Percentiles rank a stretch among this genome's conserved stretches.
These are phyloP conservation scores for Kentomonas sorsogonicus DNA, from an alignment of 208 protist genomes.

Conservation along the genomic window DNA sequence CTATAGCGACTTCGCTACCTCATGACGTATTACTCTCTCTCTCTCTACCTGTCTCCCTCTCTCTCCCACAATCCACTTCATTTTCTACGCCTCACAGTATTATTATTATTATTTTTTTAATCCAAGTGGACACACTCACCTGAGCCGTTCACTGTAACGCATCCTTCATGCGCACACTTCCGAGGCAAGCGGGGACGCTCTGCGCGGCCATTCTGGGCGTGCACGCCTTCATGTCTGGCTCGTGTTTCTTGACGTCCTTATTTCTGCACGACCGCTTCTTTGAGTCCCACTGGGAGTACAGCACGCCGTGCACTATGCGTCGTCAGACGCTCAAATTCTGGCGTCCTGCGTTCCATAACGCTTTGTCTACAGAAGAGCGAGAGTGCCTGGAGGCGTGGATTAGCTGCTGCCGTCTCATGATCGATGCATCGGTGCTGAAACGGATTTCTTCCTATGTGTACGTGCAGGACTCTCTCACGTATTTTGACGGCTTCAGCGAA, in stretches of 20 bases:
- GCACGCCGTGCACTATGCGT: constrained; percentile 30
- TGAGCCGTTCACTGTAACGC: not conserved
- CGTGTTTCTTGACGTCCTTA: constrained; percentile 29
- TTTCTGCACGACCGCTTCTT: constrained; percentile 37
- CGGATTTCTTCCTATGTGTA: constrained; percentile 31
- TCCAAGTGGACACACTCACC: no score
- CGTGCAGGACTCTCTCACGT: constrained; percentile 49
- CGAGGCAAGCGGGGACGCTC: constrained; percentile 12
- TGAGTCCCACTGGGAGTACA: constrained; percentile 58
- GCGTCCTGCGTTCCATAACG: constrained; percentile 28
- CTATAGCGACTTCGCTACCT: not conserved
- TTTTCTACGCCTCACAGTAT: not conserved
- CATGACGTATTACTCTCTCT: not conserved
- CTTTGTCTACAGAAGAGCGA: constrained; percentile 36
- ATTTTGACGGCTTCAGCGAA: constrained; percentile 44
- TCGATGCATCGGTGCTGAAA: constrained; percentile 20
- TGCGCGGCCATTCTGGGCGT: constrained; percentile 25
- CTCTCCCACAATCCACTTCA: no score
- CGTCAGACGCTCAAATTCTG: constrained; percentile 38
- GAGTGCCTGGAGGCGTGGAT: constrained; percentile 56
- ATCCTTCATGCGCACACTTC: constrained; percentile 3
- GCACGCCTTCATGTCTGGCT: constrained; percentile 21
- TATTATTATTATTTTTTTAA: constrained; percentile 2
- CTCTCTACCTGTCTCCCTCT: constrained; percentile 5
- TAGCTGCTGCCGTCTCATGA: constrained; percentile 24